phyloP scores from a whole-genome alignment of 495 filamentous ascomycete species.

The Aspergillus bridgeri region DNA sequence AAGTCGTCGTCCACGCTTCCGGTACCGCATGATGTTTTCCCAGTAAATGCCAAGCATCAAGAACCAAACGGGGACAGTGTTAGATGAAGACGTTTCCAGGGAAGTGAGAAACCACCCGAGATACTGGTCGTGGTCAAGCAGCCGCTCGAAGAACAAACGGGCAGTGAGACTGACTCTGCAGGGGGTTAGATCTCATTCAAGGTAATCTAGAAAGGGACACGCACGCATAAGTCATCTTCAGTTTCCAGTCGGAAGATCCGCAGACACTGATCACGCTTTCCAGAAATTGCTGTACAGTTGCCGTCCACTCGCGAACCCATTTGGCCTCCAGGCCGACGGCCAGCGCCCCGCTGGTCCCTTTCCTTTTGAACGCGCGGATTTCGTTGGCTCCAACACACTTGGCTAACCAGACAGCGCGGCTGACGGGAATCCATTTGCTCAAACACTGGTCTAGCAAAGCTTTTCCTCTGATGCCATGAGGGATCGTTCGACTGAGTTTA shows the following conservation, averaged over 20 bases:
- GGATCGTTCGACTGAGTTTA: constrained; percentile 83
- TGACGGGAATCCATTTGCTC: constrained; percentile 79
- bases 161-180: constrained; percentile 71
- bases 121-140: constrained; percentile 85
- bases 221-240: constrained; percentile 78
- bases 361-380: constrained; percentile 84
- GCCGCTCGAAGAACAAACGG: constrained; percentile 73
- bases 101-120: constrained; percentile 82
- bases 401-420: constrained; percentile 86
- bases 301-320: constrained; percentile 93
- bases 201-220: constrained; percentile 24
- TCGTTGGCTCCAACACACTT: constrained; percentile 97
- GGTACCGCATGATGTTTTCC: constrained; percentile 70
- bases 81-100: constrained; percentile 61
- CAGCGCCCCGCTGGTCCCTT: constrained; percentile 70
- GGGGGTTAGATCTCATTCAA: constrained; percentile 20
- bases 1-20: constrained; percentile 70
- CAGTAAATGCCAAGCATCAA: constrained; percentile 78
- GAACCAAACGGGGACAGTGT: constrained; percentile 80
- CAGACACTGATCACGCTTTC: constrained; percentile 60
- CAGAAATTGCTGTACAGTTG: constrained; percentile 81
- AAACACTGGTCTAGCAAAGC: constrained; percentile 86
- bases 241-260: constrained; percentile 65
- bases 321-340: constrained; percentile 74
- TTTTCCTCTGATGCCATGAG: constrained; percentile 89